Evolutionary conservation across 352 stramenopile species (phyloP).

Genomic region (Aphanomyces euteiches): DNA sequence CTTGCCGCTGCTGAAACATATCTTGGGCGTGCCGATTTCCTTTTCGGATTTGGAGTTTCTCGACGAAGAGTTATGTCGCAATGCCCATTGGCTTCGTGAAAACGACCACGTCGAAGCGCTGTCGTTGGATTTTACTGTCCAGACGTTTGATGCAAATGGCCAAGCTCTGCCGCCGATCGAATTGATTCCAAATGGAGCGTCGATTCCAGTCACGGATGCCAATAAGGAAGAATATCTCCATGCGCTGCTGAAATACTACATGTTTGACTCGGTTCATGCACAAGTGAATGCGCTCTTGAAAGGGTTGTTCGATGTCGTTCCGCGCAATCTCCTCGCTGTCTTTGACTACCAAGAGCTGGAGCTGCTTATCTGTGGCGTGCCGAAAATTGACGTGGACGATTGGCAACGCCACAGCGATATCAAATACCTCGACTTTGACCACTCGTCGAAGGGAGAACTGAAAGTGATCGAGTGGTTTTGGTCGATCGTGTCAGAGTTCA

Average conservation of each 20-base stretch:
- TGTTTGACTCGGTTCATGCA: slow-evolving; percentile 87
- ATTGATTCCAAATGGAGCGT: slow-evolving; percentile 87
- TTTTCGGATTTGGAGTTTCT: slow-evolving; percentile 39
- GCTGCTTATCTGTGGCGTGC: slow-evolving; percentile 89
- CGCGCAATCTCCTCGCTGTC: slow-evolving; percentile 78
- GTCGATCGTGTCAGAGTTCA: slow-evolving; percentile 70
- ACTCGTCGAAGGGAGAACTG: slow-evolving; percentile 49
- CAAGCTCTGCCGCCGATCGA: slow-evolving; percentile 66
- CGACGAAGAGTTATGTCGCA: slow-evolving; percentile 74
- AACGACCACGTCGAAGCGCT: slow-evolving; percentile 62
- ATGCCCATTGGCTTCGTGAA: slow-evolving; percentile 58
- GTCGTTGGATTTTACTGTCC: slow-evolving; percentile 70
- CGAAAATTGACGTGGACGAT: slow-evolving; percentile 87
- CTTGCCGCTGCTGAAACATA: slow-evolving; percentile 75
- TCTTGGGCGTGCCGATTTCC: slow-evolving; percentile 45
- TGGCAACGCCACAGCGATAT: slow-evolving; percentile 82
- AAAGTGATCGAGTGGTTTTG: slow-evolving; percentile 89
- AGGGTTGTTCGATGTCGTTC: slow-evolving; percentile 91
- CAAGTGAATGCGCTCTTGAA: slow-evolving; percentile 89
- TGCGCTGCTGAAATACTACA: slow-evolving; percentile 90
- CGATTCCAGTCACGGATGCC: slow-evolving; percentile 89
- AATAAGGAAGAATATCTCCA: slow-evolving; percentile 96
- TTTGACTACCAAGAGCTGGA: slow-evolving; percentile 96
- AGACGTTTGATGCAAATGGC: slow-evolving; percentile 49
- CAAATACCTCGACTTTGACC: slow-evolving; percentile 71